Evolutionary conservation across 192 early-diverging fungal species (phyloP), one percentile per base, ranked within the genome.

Genomic region (Chytriomyces sp.): DNA sequence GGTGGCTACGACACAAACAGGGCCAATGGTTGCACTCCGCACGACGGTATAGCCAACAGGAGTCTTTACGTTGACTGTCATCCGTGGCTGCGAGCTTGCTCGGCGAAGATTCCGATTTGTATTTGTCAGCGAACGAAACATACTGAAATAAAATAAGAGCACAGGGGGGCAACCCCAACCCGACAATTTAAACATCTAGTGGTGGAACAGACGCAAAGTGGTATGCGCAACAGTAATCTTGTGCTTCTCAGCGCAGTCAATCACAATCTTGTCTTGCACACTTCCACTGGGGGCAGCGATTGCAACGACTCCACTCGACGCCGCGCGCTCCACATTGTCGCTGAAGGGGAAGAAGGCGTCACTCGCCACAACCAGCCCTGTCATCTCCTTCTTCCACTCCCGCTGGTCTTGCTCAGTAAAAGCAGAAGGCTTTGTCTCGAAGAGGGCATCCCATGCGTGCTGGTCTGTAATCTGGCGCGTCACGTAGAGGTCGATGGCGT

Each of bases 321-420:
- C 82, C 31, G 89, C 96, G 53, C 97, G 84, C 73, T 94, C 90
- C 55, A 99, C 83, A 73, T 96, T 98, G 83, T 99, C 97, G 4
- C 91, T 84, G 88, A 99, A 99, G 66, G 97, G 97, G 93, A 99
- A 99, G 89, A 99, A 99, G 31, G 97, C 97, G 78, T 99, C 97
- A n/a, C 93, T 95, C 3, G 91, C 88, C 19, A 99, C 81, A 8
- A 93, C 92, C 25, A 98, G 90, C 64, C 86, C 92, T 17, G 59
- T 78, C 41, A 94, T 81, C 70, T 85, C 59, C 52, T 80, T 76
- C 82, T 92, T 88, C 80, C 93, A 93, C 63, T 82, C 88, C 38
- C 81, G 83, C 68, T 93, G 91, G 79, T 96, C 94, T 34, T 86
- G 88, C 32, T 79, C 86, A 26, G 94, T 92, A 77, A 97, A 85